These are phyloP conservation scores for Dichotomopilus funicola DNA, from an alignment of 2,329 filamentous ascomycete genomes.

Conservation along the genomic window DNA sequence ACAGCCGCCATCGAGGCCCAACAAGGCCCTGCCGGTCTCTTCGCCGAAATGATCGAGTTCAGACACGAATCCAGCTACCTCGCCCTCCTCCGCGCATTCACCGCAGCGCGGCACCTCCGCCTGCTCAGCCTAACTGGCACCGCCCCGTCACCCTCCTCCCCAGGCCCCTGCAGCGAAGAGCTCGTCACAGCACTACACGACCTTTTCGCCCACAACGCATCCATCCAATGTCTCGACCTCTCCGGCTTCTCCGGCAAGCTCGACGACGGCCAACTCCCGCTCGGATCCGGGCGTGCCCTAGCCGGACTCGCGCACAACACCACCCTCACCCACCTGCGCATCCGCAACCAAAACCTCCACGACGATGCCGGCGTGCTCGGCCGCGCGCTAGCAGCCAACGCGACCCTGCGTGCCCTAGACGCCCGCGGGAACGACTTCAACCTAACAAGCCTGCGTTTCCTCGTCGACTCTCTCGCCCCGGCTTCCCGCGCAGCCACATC, in stretches of 20 bases:
- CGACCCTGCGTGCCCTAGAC: slow-evolving; percentile 45
- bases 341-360: slow-evolving; percentile 51
- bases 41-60: slow-evolving; percentile 54
- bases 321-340: slow-evolving; percentile 40
- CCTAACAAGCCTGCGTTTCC: slow-evolving; percentile 42
- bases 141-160: slow-evolving; percentile 36
- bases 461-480: slow-evolving; percentile 35
- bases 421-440: slow-evolving; percentile 51
- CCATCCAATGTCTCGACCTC: slow-evolving; percentile 48
- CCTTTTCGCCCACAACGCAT: slow-evolving; percentile 46
- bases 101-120: slow-evolving; percentile 43
- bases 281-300: slow-evolving; percentile 45
- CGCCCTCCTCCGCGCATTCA: slow-evolving; percentile 43
- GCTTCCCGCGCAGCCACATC: slow-evolving; percentile 18
- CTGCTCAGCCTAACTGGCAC: slow-evolving; percentile 50
- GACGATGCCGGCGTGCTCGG: slow-evolving; percentile 46
- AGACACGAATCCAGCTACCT: slow-evolving; percentile 45
- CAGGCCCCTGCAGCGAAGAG: slow-evolving; percentile 33
- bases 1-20: slow-evolving; percentile 41
- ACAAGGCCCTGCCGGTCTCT: slow-evolving; percentile 44
- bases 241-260: slow-evolving; percentile 52
- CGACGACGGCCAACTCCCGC: slow-evolving; percentile 50
- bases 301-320: slow-evolving; percentile 27
- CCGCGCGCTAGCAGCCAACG: slow-evolving; percentile 43
- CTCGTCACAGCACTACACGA: slow-evolving; percentile 43